Evolutionary conservation across 2,329 filamentous ascomycete genomes (phyloP), one percentile per base, ranked within the genome.

Genomic region (Raffaelea albimanens): DNA sequence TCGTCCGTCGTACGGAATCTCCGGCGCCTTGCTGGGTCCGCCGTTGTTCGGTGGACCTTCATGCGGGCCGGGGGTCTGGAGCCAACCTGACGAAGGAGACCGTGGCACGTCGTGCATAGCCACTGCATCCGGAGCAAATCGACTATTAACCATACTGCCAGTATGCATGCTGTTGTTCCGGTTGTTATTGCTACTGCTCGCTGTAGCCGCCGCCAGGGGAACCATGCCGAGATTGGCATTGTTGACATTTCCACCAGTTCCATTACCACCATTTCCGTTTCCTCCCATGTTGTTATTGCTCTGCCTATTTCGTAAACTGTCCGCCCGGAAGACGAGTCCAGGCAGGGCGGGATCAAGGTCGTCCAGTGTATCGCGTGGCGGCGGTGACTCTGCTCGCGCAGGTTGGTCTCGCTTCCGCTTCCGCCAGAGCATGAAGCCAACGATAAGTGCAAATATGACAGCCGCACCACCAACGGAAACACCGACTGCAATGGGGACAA

Each of bases 1-100:
- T 11, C 52, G 52, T 4, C 49, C 49, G n/a, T 55, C 53, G 31
- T 48, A 55, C 1, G 53, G 53, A 19, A 55, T 55, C 31, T 55
- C 52, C 11, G 47, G 40, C 2, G 49, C 31, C 33, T 46, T 39
- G 10, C 39, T 21, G 8, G 34, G 23, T 7, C 34, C 22, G n/a
- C n/a, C n/a, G n/a, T n/a, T n/a, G 23, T 33, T 44, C 33, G 38
- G 23, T 1, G 25, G 25, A 29, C 20, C 33, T 14, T 46, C n/a
- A n/a, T n/a, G n/a, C n/a, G n/a, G 22, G 11, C 19, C 5, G 10
- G n/a, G n/a, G 10, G 31, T 46, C 7, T 19, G 23, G 1, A 40
- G 38, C 40, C 47, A 48, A 9, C 34, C 45, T 1, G 47, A 29
- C 1, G 49, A 47, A 21, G 52, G 48, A 5, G 45, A 40, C 5